phyloP scores from a whole-genome alignment of 2,329 filamentous ascomycete species.

The Colletotrichum karsti region DNA sequence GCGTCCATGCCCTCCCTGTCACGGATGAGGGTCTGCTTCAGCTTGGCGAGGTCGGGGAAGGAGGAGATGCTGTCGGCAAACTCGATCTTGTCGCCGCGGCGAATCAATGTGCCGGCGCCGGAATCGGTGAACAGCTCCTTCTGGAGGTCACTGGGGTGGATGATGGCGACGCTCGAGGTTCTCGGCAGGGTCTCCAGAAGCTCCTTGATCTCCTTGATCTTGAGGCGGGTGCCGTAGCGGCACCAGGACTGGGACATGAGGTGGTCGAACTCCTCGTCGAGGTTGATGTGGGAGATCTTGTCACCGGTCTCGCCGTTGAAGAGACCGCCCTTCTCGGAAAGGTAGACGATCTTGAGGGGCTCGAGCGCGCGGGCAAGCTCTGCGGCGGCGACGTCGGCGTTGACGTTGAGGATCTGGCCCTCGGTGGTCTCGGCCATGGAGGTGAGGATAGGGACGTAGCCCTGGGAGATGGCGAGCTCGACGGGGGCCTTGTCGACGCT shows the following conservation, averaged over 20 bases:
- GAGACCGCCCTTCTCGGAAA: constrained; percentile 97
- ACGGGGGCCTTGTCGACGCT: constrained; percentile 91
- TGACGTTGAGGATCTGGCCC: constrained; percentile 95
- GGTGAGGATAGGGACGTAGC: constrained; percentile 91
- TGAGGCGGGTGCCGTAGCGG: constrained; percentile 90
- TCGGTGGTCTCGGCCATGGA: constrained; percentile 95
- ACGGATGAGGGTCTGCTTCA: constrained; percentile 84
- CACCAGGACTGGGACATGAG: constrained; percentile 96
- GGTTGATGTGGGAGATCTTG: constrained; percentile 96
- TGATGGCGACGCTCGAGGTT: constrained; percentile 95
- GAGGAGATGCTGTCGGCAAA: constrained; percentile 76
- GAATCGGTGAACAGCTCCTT: constrained; percentile 98
- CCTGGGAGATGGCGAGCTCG: constrained; percentile 88
- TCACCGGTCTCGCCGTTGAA: constrained; percentile 93
- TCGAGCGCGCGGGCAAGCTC: constrained; percentile 89
- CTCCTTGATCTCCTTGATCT: constrained; percentile 98
- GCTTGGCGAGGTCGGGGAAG: constrained; percentile 77
- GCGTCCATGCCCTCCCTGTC: constrained; percentile 86
- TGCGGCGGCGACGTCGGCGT: constrained; percentile 94
- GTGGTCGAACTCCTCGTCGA: constrained; percentile 94
- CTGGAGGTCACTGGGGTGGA: constrained; percentile 93
- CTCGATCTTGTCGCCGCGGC: constrained; percentile 88
- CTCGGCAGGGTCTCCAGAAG: constrained; percentile 87
- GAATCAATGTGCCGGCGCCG: constrained; percentile 91
- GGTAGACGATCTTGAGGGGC: constrained; percentile 96